A percentile compares a stretch with the other conserved stretches of the same genome.
Conservation (phyloP, 1,284 basidiomycete genomes). For the Sporisorium sorghi region DNA sequence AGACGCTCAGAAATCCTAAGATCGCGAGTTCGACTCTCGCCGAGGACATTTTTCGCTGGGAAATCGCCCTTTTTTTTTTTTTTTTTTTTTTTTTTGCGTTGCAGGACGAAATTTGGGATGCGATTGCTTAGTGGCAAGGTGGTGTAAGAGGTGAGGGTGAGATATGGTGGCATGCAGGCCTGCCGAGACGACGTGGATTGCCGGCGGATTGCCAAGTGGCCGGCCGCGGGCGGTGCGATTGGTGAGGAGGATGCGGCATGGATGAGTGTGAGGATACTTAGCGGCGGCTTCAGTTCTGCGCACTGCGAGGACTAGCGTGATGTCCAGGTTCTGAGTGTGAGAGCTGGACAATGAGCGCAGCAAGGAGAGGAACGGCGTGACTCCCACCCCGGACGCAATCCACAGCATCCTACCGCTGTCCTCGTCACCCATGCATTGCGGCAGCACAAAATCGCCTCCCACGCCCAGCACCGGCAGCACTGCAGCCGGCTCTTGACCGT, state of each 20-base stretch:
- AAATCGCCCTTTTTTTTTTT: not conserved
- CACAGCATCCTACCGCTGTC: slow-evolving; percentile 21
- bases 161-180: no score
- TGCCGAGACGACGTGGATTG: slow-evolving; percentile 27
- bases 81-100: not conserved
- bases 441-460: slow-evolving; percentile 30
- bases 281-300: slow-evolving; percentile 22
- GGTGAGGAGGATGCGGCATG: not conserved
- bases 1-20: slow-evolving; percentile 42
- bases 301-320: slow-evolving; percentile 24
- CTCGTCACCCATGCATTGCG: not conserved
- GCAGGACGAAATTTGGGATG: not conserved
- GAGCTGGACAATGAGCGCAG: slow-evolving; percentile 3
- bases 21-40: slow-evolving; percentile 55
- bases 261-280: slow-evolving; percentile 27
- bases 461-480: slow-evolving; percentile 34
- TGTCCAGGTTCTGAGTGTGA: not conserved
- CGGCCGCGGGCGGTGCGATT: not conserved
- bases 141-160: no score
- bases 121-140: no score
- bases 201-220: slow-evolving; percentile 15
- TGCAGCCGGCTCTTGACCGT: not conserved
- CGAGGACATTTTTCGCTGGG: slow-evolving; percentile 34
- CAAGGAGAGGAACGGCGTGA: slow-evolving; percentile 40
- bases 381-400: slow-evolving; percentile 27